Base-by-base conservation (phyloP, 2,329 filamentous ascomycete genomes). In the Fusarium fracticaudum region DNA sequence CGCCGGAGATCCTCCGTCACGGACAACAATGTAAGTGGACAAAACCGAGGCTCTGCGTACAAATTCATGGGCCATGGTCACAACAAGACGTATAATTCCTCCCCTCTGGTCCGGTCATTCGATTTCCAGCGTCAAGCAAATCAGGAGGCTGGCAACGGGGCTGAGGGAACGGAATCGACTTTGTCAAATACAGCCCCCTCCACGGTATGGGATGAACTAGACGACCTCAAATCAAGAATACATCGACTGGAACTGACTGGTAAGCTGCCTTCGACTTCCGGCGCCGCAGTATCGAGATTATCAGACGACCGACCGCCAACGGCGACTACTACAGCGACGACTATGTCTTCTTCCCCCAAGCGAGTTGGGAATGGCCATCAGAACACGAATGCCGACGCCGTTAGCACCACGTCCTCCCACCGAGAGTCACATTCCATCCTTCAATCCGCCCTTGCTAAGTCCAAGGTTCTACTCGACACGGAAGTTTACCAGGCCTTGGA, bases 191-290 rank as follows among this genome's bases (percentile, higher is more conserved):
- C 92, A 3, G 94, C 94, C 3, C 94, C 95, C 18, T 97, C 95
- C 5, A 98, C 95, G 0, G 94, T 99, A 6, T 99, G 96, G 96
- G 96, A 98, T 80, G 96, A 99, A 82, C 85, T 99, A 35, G 96
- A 98, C 77, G 96, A 98, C 74, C 85, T 99, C 53, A 98, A 98
- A 81, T 96, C 94, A 45, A 91, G 96, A 37, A 98, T 99, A 77
- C 92, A 94, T 76, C 93, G 94, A 69, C 88, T 99, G 15, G 96
- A 98, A 81, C 84, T 97, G 76, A 97, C 94, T 6, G 95, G 95
- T 67, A 98, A 97, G 82, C 85, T 96, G 40, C 95, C 95, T 1
- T 86, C 94, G 2, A 95, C 93, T 5, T 96, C 95, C 6, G 93
- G 92, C 41, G 94, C 94, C 6, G 93, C 94, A 5, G 92, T 95